Evolutionary conservation across 2,329 filamentous ascomycete species (phyloP).

Genomic region (Tolypocladium pustulatum): DNA sequence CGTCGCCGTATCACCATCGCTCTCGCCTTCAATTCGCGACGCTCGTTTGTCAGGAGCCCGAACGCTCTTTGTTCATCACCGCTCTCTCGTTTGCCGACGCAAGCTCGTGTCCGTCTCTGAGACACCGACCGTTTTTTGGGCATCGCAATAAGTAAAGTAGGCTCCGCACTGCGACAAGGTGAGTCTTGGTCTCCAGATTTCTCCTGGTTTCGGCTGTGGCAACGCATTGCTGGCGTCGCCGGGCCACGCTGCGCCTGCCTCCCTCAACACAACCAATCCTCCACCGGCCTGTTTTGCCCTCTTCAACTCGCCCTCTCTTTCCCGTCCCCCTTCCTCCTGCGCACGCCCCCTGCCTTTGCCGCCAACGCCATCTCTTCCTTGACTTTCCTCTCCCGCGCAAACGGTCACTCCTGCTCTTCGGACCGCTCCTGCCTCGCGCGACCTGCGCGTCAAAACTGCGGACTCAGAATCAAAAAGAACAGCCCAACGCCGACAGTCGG

Average conservation of each 20-base stretch:
- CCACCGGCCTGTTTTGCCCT: background rate
- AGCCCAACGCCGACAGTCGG: background rate
- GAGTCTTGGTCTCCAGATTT: slow-evolving; percentile 9
- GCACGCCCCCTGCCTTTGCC: slow-evolving; percentile 12
- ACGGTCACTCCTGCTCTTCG: background rate
- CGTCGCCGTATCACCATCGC: slow-evolving; percentile 14
- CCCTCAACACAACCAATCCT: background rate
- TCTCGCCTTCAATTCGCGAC: slow-evolving; percentile 24
- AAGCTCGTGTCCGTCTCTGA: background rate
- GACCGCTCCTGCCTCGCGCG: background rate
- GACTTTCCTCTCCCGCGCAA: background rate
- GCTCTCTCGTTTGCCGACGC: slow-evolving; percentile 6
- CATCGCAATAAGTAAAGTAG: background rate
- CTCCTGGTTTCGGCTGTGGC: slow-evolving; percentile 5
- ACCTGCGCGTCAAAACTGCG: slow-evolving; percentile 1
- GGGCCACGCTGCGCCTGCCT: background rate
- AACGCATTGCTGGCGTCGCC: background rate
- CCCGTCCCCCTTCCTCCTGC: background rate
- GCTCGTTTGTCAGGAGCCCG: slow-evolving; percentile 25
- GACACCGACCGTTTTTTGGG: background rate
- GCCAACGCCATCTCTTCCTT: background rate
- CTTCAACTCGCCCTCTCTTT: background rate
- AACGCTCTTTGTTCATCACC: slow-evolving; percentile 8
- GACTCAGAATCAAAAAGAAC: slow-evolving; percentile 1
- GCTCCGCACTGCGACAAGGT: background rate